These are phyloP conservation scores for Letharia lupina DNA, from an alignment of 495 filamentous ascomycete species.

Conservation along the genomic window DNA sequence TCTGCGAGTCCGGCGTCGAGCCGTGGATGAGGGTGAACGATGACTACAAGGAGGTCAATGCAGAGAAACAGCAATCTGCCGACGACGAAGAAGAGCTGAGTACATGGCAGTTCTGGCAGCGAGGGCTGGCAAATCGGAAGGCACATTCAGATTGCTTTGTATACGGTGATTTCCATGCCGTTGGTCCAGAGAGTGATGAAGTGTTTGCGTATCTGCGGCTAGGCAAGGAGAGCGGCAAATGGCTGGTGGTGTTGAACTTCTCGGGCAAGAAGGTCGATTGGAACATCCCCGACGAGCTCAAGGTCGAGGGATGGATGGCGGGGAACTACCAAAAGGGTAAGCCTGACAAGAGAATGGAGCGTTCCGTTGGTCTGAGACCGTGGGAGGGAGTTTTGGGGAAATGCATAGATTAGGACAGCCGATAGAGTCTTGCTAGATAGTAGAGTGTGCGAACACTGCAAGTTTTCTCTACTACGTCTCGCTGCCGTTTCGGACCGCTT, in stretches of 20 bases:
- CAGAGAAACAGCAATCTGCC: conserved; percentile 33
- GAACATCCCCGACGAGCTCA: conserved; percentile 28
- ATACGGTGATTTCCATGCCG: conserved; percentile 30
- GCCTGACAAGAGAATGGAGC: conserved; percentile 20
- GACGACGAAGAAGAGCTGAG: conserved; percentile 25
- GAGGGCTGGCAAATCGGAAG: conserved; percentile 33
- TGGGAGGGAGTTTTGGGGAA: conserved; percentile 22
- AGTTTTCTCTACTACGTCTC: too few relatives aligned
- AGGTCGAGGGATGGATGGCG: conserved; percentile 34
- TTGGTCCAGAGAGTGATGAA: conserved; percentile 25
- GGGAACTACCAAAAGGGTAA: conserved; percentile 33
- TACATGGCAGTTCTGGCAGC: conserved; percentile 40
- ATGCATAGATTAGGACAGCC: conserved; percentile 1
- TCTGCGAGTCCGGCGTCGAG: conserved; percentile 33
- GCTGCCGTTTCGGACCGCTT: neutral
- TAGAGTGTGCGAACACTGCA: too few relatives aligned
- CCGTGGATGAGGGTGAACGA: conserved; percentile 56
- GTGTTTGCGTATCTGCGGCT: conserved; percentile 35
- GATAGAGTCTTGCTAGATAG: neutral
- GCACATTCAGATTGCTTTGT: conserved; percentile 36
- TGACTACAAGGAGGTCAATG: conserved; percentile 44
- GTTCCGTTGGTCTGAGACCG: conserved; percentile 13
- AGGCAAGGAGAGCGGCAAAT: conserved; percentile 27
- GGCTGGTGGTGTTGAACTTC: conserved; percentile 38
- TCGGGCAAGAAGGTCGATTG: conserved; percentile 32